phyloP scores from a whole-genome alignment of 2,329 filamentous ascomycete species.

The Verticillium albo-atrum region DNA sequence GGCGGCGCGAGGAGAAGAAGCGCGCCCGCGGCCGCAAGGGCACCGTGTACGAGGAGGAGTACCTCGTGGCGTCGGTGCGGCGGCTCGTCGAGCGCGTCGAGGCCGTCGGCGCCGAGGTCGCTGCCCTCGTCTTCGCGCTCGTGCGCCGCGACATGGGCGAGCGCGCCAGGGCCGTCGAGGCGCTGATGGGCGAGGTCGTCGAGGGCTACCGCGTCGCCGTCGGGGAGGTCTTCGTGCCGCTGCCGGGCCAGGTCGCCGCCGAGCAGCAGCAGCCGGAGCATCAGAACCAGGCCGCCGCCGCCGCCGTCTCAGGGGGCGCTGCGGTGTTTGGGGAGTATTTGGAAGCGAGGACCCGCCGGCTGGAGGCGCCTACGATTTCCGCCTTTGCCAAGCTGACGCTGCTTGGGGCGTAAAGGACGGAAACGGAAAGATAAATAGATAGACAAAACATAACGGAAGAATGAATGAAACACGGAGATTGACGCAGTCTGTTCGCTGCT shows the following conservation, averaged over 20 bases:
- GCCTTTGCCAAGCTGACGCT: constrained; percentile 45
- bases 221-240: constrained; percentile 60
- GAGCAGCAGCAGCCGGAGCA: constrained; percentile 13
- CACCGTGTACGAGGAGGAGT: constrained; percentile 96
- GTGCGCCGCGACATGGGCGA: constrained; percentile 82
- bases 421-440: too few species aligned
- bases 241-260: constrained; percentile 12
- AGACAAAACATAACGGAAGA: neutral
- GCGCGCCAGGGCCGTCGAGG: constrained; percentile 73
- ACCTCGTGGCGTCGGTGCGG: constrained; percentile 82
- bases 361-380: constrained; percentile 44
- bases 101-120: constrained; percentile 65
- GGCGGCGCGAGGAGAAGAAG: constrained; percentile 89
- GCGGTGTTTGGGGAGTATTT: constrained; percentile 49
- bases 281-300: constrained; percentile 17
- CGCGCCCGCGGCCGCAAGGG: constrained; percentile 91
- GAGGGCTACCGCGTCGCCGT: constrained; percentile 64
- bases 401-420: constrained; percentile 34
- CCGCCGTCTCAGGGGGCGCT: constrained; percentile 39
- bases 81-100: constrained; percentile 81
- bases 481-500: constrained; percentile 4
- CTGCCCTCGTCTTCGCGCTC: constrained; percentile 70
- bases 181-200: constrained; percentile 68
- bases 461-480: neutral
- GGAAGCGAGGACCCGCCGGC: constrained; percentile 37